Conservation (phyloP, 805 yeast species). For the Ogataea neopini region DNA sequence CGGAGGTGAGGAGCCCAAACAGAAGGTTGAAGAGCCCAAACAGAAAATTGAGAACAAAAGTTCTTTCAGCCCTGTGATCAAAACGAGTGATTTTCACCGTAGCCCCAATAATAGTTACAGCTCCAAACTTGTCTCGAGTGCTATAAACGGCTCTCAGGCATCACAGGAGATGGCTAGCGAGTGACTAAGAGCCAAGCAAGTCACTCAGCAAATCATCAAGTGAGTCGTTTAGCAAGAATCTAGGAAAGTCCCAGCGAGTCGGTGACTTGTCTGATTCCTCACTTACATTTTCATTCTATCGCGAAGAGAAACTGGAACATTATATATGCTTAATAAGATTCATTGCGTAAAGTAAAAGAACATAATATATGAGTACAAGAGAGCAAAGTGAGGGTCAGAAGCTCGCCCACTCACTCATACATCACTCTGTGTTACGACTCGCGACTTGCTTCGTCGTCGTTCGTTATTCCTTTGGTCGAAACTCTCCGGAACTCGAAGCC, state of each 20-base stretch:
- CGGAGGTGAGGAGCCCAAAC: neutral
- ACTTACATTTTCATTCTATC: no score
- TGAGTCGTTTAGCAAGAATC: no score
- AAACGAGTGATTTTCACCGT: neutral
- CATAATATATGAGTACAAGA: no score
- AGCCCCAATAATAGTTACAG: conserved; percentile 12
- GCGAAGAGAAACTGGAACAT: neutral
- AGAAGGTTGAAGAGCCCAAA: neutral
- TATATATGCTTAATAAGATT: neutral
- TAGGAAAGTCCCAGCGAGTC: no score
- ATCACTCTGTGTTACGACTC: no score
- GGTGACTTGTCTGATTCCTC: no score
- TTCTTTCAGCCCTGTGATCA: no score
- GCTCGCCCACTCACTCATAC: no score
- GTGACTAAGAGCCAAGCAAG: neutral
- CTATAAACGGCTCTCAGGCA: conserved; percentile 11
- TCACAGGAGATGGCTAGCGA: neutral
- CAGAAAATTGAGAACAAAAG: neutral
- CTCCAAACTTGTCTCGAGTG: conserved; percentile 18
- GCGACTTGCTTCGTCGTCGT: no score
- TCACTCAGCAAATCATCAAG: neutral
- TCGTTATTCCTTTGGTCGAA: conserved; percentile 12
- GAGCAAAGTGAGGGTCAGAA: no score
- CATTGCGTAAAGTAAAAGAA: neutral
- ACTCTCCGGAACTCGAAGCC: conserved; percentile 20